phyloP scores from a whole-genome alignment of 208 protist species.

The Leishmania guyanensis region DNA sequence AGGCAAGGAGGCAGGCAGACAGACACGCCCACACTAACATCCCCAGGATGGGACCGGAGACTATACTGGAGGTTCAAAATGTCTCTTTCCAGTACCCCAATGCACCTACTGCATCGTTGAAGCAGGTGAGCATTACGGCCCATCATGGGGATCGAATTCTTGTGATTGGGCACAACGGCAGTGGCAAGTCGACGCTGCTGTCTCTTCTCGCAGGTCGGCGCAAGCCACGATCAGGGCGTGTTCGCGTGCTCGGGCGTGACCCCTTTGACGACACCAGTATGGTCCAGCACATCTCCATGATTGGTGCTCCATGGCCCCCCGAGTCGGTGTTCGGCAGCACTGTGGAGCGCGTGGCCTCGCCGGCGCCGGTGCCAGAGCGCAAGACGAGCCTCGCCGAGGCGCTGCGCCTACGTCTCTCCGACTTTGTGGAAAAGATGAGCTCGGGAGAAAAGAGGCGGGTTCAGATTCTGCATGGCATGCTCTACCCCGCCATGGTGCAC shows the following conservation, averaged over 20 bases:
- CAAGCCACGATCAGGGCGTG: conserved; percentile 39
- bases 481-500: conserved; percentile 49
- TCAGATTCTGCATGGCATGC: conserved; percentile 75
- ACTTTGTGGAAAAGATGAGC: conserved; percentile 69
- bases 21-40: background rate
- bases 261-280: conserved; percentile 86
- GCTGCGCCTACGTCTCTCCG: conserved; percentile 54
- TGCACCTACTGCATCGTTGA: conserved; percentile 5
- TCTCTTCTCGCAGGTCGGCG: conserved; percentile 87
- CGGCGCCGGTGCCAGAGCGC: conserved; percentile 32
- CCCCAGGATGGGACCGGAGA: background rate
- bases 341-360: conserved; percentile 59
- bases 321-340: conserved; percentile 82
- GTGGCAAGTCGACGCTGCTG: conserved; percentile 96
- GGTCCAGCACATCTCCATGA: conserved; percentile 47
- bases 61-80: conserved; percentile 31
- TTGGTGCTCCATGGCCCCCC: conserved; percentile 71
- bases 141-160: conserved; percentile 83
- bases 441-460: conserved; percentile 68
- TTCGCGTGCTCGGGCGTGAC: conserved; percentile 65
- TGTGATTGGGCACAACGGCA: conserved; percentile 95
- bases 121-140: conserved; percentile 44
- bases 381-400: conserved; percentile 37
- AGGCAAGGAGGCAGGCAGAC: background rate
- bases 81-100: conserved; percentile 61